Base-by-base conservation (phyloP, 2,329 filamentous ascomycete genomes). In the Aspergillus brasiliensis region DNA sequence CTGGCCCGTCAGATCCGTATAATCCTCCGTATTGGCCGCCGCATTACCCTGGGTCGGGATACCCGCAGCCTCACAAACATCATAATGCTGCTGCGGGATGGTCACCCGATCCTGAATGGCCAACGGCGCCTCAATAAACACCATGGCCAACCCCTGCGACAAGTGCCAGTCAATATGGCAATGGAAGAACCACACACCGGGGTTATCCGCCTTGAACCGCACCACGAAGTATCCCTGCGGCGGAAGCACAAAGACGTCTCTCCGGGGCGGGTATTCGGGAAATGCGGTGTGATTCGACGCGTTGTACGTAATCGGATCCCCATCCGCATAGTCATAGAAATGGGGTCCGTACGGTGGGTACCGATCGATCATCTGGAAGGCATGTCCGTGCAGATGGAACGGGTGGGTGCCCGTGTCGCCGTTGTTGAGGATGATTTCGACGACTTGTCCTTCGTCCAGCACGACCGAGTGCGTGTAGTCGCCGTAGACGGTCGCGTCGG, bases 161-260 rank as follows among this genome's bases (percentile, higher is more conserved):
- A 91, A 80, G 71, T 92, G 89, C 89, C 89, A 94, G 70, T 91
- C 89, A 56, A 93, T 88, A 72, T 94, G 91, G 75, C 90, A 93
- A 75, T 92, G 90, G 78, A 92, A 90, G 3, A 90, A 74, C 87
- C 87, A 90, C 21, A 90, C 79, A 19, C 85, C 78, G 1, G 78
- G 78, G 59, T 79, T 80, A 57, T 80, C 73, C 15, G 76, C 74
- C 21, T 75, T 65, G 62, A 82, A 82, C 0, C 80, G 69, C 10
- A 94, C 70, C 10, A 92, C 85, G 23, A 89, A 83, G 72, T 90
- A 86, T 0, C 90, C 89, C 31, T 85, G 81, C 0, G 88, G 87
- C 19, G 82, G 83, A 0, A 92, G 75, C 1, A 89, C 83, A 0
- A 90, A 74, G 0, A 88, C 91, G 62, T 94, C 91, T 7, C 91